Percentiles rank a stretch among this genome's conserved stretches.
Conservation (phyloP, 2,329 filamentous ascomycete species). For the Xylariaceae sp. region DNA sequence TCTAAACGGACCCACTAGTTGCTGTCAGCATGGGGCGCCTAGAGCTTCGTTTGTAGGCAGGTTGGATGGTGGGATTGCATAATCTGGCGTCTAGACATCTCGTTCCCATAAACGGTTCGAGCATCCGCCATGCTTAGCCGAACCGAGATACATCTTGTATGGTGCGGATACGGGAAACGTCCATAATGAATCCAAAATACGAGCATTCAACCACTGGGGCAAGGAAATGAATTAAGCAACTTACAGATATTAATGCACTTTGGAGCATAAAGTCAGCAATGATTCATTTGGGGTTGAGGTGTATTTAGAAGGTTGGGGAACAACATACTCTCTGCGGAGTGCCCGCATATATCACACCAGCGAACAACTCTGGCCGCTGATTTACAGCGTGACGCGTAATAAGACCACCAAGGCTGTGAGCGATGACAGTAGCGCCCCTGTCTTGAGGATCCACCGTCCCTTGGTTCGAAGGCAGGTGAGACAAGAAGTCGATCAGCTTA, state of each 20-base stretch:
- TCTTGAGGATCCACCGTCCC: conserved; percentile 47
- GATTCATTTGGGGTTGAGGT: background rate
- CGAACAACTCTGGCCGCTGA: conserved; percentile 75
- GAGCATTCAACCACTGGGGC: background rate
- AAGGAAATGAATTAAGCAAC: background rate
- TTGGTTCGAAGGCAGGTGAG: conserved; percentile 70
- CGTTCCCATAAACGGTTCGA: background rate
- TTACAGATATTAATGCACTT: conserved; percentile 68
- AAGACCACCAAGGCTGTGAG: conserved; percentile 81
- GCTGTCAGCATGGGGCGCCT: background rate
- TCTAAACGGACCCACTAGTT: conserved; percentile 73
- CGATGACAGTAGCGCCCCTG: conserved; percentile 73
- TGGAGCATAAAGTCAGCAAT: conserved; percentile 1
- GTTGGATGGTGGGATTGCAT: background rate
- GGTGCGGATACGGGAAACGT: background rate
- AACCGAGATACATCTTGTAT: background rate
- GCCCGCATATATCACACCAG: conserved; percentile 80
- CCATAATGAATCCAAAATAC: background rate
- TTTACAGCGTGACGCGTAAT: conserved; percentile 89
- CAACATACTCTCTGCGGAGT: conserved; percentile 57
- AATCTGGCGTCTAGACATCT: background rate
- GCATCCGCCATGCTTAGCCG: background rate
- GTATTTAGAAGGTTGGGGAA: background rate
- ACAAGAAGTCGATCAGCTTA: conserved; percentile 68
- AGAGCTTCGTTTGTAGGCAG: background rate